These are phyloP conservation scores for Trichoderma sp. DNA, from an alignment of 2,329 filamentous ascomycete species.

Conservation along the genomic window DNA sequence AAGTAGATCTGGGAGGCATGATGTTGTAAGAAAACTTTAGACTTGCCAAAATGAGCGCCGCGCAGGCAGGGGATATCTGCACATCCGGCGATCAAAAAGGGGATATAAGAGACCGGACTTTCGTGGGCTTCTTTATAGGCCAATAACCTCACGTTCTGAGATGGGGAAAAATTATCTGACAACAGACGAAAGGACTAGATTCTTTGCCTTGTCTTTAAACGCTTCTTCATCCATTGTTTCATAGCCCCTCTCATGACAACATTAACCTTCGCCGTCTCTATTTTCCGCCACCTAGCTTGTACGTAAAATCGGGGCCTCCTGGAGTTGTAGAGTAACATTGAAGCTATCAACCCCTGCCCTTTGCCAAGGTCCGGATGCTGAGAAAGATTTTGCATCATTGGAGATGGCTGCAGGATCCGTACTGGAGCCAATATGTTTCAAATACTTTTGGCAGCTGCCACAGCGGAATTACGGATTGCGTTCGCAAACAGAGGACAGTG, in stretches of 20 bases:
- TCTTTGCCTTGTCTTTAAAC: background rate
- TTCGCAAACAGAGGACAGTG: background rate
- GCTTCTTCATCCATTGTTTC: accelerated
- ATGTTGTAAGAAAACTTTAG: background rate
- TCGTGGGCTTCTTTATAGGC: background rate
- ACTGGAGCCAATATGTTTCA: background rate
- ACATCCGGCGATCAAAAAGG: background rate
- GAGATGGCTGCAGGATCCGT: background rate
- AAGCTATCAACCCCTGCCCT: background rate
- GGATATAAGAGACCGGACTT: background rate
- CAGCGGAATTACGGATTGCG: background rate
- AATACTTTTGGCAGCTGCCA: background rate
- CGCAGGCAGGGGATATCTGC: background rate
- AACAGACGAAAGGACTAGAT: background rate
- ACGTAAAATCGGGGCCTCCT: background rate
- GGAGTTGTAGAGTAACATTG: background rate
- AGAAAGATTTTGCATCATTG: background rate
- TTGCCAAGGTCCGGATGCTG: background rate
- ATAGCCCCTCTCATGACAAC: background rate
- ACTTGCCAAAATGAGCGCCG: background rate
- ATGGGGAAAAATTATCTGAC: background rate
- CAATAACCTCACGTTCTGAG: background rate
- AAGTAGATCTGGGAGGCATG: background rate
- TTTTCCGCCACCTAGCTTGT: background rate
- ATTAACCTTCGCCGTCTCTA: background rate